phyloP scores from a whole-genome alignment of 2,329 filamentous ascomycete species.

The Alternaria sp. region DNA sequence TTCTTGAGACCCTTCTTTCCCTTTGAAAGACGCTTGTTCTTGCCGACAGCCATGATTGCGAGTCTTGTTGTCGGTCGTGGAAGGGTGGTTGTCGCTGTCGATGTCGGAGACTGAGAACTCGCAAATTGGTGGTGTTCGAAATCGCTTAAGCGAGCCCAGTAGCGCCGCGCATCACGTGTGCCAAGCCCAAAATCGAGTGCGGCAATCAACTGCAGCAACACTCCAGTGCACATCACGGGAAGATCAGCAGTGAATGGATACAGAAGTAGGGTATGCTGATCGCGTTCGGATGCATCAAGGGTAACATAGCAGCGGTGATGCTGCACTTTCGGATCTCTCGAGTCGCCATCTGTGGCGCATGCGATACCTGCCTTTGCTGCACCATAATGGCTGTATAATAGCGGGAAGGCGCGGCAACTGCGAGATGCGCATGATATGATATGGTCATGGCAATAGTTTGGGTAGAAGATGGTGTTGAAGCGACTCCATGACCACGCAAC shows the following conservation, averaged over 20 bases:
- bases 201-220: not conserved
- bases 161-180: constrained; percentile 16
- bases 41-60: constrained; percentile 84
- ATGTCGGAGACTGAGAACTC: constrained; percentile 25
- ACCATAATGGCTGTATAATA: not conserved
- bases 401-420: not conserved
- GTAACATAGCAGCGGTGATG: not conserved
- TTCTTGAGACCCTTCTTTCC: constrained; percentile 99
- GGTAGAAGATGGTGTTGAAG: not conserved
- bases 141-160: constrained; percentile 11
- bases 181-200: constrained; percentile 6
- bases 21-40: constrained; percentile 99
- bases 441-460: not conserved
- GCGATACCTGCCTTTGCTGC: not conserved
- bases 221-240: not conserved
- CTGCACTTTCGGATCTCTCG: not conserved
- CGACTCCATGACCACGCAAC: not conserved
- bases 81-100: constrained; percentile 40
- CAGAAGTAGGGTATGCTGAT: not conserved
- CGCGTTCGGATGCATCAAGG: not conserved
- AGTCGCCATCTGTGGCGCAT: not conserved
- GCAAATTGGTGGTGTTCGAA: constrained; percentile 14
- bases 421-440: not conserved
- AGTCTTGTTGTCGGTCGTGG: constrained; percentile 51
- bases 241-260: not conserved